A percentile compares a stretch with the other conserved stretches of the same genome.
Evolutionary conservation across 768 basidiomycete genomes (phyloP).

Genomic region (button mushroom (Agaricus bisporus)): DNA sequence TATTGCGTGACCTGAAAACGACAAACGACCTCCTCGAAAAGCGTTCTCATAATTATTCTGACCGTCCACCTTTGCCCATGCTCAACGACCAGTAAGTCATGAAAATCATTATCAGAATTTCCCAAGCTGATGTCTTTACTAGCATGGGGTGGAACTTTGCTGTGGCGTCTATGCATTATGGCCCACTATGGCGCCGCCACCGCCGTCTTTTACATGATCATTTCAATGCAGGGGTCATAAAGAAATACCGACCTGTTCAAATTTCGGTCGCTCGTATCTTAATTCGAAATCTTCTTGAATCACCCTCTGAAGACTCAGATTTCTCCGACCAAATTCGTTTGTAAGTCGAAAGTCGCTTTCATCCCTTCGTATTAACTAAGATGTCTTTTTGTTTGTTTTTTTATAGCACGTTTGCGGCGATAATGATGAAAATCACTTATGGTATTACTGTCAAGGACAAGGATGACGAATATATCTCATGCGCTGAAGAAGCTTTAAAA

Average conservation of each 20-base stretch:
- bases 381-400: no score
- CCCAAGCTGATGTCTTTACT: not conserved
- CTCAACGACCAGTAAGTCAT: constrained; percentile 17
- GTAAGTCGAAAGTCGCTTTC: not conserved
- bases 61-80: constrained; percentile 19
- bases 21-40: constrained; percentile 10
- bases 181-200: constrained; percentile 16
- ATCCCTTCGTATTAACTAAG: no score
- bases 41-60: constrained; percentile 15
- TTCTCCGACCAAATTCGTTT: not conserved
- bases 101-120: not conserved
- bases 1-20: constrained; percentile 6
- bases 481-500: constrained; percentile 19
- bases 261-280: not conserved
- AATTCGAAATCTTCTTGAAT: constrained; percentile 7
- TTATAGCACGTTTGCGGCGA: not conserved
- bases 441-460: not conserved
- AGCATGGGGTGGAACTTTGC: constrained; percentile 15
- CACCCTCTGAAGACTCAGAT: not conserved
- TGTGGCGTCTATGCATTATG: constrained; percentile 16
- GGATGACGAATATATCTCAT: constrained; percentile 15
- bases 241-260: constrained; percentile 9
- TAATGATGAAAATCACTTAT: constrained; percentile 9
- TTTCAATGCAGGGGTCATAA: constrained; percentile 15
- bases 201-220: constrained; percentile 19